Conservation (phyloP, 148 eudicot species). For the Rhododendron williamsianum region DNA sequence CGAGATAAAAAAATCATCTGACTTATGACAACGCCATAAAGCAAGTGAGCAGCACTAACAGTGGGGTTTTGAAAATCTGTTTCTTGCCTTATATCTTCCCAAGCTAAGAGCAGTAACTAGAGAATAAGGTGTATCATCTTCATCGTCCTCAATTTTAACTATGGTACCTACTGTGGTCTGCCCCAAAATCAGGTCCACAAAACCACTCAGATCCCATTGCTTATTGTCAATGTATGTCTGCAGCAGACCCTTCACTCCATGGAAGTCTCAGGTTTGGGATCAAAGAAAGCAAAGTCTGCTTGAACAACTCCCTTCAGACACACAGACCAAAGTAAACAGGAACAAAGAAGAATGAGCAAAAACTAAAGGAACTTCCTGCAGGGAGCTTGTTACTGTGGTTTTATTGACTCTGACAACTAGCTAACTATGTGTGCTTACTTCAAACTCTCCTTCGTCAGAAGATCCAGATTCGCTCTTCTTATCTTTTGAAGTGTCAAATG, state of each 20-base stretch:
- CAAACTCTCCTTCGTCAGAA: conserved; percentile 53
- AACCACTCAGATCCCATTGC: conserved; percentile 84
- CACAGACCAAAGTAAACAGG: conserved; percentile 3
- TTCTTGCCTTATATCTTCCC: conserved; percentile 69
- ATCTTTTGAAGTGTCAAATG: conserved; percentile 16
- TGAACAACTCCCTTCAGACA: conserved; percentile 62
- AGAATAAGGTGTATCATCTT: conserved; percentile 73
- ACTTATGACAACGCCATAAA: neutral
- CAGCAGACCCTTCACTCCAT: conserved; percentile 74
- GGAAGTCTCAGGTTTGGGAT: conserved; percentile 91
- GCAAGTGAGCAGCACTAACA: neutral
- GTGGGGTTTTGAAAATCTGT: neutral
- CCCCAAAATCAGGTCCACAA: conserved; percentile 72
- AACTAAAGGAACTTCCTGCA: neutral
- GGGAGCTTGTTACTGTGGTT: neutral
- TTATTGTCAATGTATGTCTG: conserved; percentile 65
- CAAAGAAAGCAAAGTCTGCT: conserved; percentile 97
- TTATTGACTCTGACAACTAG: neutral
- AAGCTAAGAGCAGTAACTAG: conserved; percentile 70
- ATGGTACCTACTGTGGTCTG: conserved; percentile 92
- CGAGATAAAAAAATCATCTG: conserved; percentile 10
- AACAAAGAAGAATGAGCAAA: neutral
- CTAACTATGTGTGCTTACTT: conserved; percentile 34
- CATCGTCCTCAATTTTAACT: conserved; percentile 78
- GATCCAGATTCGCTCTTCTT: conserved; percentile 34